Base-by-base conservation (phyloP, 2,329 filamentous ascomycete genomes). In the Simplicillium sp. region DNA sequence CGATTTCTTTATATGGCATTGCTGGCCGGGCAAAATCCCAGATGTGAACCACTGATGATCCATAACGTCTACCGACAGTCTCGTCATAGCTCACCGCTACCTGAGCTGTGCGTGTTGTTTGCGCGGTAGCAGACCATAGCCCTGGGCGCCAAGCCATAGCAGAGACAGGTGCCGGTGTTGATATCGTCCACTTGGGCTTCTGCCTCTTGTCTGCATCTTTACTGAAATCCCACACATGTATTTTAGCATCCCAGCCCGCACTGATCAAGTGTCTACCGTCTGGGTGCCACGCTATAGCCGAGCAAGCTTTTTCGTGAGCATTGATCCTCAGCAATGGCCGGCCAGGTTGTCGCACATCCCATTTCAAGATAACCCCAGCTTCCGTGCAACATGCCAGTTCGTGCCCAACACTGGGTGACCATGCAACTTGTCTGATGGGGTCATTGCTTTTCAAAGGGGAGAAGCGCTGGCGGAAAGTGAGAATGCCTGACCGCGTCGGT, bases 21-120 rank as follows among this genome's bases (percentile, higher is more conserved):
- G 77, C 75, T 1, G 80, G 77, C 28, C 80, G 67, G 7, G 77
- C 79, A n/a, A 84, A 59, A 52, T 84, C 80, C 78, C 79, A 84
- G 15, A 84, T 66, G 42, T 84, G 78, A 12, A 82, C 75, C 0
- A 70, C 65, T 20, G 68, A 73, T 34, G 75, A 73, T 34, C 76
- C 77, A 40, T 71, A 71, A 8, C 70, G 66, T 42, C 69, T 71
- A 34, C 67, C 57, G 48, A 69, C 70, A 34, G 64, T 65, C 48
- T 77, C 76, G 44, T 81, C 73, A 51, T 83, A 80, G 1, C 75
- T 67, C 2, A 82, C 71, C 3, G 77, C 75, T 11, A 82, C 64
- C 51, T 82, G 77, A 1, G 78, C 77, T 2, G 74, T 73, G 35
- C 78, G 67, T 36, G 71, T 68, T 3, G 71, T 75, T 46, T 77